A percentile compares a stretch with the other conserved stretches of the same genome.
Conservation (phyloP, 1,139 yeast genomes). For the Yamadazyma sp. region DNA sequence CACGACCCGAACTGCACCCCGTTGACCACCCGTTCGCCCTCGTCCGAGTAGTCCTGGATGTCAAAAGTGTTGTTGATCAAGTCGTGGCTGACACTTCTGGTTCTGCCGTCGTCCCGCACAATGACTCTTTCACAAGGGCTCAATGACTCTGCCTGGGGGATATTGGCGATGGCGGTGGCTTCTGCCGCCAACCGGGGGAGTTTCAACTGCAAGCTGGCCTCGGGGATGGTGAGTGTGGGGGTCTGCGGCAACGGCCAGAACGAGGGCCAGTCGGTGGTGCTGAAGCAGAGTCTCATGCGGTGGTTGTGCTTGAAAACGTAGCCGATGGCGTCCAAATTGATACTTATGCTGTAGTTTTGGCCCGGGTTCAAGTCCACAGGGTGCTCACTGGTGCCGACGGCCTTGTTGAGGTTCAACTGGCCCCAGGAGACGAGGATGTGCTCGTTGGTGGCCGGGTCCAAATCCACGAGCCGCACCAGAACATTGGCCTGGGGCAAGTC, state of each 20-base stretch:
- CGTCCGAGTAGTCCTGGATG: slow-evolving; percentile 27
- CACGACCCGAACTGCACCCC: slow-evolving; percentile 30
- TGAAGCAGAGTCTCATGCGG: slow-evolving; percentile 32
- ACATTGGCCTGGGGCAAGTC: slow-evolving; percentile 33
- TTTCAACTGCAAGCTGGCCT: slow-evolving; percentile 3
- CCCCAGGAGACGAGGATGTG: slow-evolving; percentile 41
- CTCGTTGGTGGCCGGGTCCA: slow-evolving; percentile 33
- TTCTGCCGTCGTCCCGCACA: slow-evolving; percentile 22
- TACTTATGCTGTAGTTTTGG: slow-evolving; percentile 26
- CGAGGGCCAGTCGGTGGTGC: slow-evolving; percentile 45
- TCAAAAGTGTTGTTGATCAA: slow-evolving; percentile 24
- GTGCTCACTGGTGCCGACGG: slow-evolving; percentile 32
- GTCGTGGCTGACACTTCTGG: slow-evolving; percentile 23
- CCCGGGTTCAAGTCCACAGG: slow-evolving; percentile 30
- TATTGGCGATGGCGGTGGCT: not conserved
- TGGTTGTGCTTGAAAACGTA: slow-evolving; percentile 31
- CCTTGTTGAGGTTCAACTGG: slow-evolving; percentile 37
- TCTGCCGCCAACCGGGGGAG: slow-evolving; percentile 5
- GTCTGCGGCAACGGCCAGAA: slow-evolving; percentile 38
- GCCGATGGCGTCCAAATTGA: slow-evolving; percentile 38
- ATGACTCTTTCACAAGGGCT: slow-evolving; percentile 24
- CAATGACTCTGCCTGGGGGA: slow-evolving; percentile 14
- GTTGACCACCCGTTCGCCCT: slow-evolving; percentile 24
- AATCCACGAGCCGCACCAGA: slow-evolving; percentile 27
- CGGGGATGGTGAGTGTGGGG: slow-evolving; percentile 26